A percentile compares a stretch with the other conserved stretches of the same genome.
Evolutionary conservation across 2,329 filamentous ascomycete genomes (phyloP).

Genomic region (Epichloe baconii): DNA sequence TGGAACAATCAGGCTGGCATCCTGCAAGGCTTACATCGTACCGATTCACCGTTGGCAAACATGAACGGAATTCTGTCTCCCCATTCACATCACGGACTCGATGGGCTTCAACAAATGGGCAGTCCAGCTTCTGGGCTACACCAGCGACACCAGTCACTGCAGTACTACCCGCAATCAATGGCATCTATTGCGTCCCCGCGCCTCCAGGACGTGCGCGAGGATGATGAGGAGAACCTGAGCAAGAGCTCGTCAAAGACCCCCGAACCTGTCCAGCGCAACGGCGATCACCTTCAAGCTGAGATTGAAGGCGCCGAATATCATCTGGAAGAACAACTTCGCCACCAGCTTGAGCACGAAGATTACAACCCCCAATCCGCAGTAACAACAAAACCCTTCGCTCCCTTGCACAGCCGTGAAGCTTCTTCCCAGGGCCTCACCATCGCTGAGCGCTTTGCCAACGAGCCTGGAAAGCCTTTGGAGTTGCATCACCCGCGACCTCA

Average conservation of each 20-base stretch:
- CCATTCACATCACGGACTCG: constrained; percentile 46
- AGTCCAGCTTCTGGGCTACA: constrained; percentile 33
- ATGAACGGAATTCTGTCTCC: constrained; percentile 48
- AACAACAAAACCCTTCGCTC: constrained; percentile 12
- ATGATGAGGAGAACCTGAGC: constrained; percentile 46
- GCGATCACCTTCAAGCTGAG: constrained; percentile 70
- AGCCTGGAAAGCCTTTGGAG: constrained; percentile 40
- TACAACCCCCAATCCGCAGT: constrained; percentile 46
- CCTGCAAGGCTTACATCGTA: constrained; percentile 38
- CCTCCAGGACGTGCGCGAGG: constrained; percentile 61
- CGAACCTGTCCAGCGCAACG: constrained; percentile 32
- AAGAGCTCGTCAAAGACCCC: constrained; percentile 43
- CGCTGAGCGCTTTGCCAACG: constrained; percentile 38
- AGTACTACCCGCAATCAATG: constrained; percentile 42
- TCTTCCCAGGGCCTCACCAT: constrained; percentile 39
- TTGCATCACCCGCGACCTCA: constrained; percentile 64
- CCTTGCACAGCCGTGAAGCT: constrained; percentile 27
- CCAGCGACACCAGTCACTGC: constrained; percentile 45
- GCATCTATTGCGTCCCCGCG: constrained; percentile 44
- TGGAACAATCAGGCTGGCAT: constrained; percentile 47
- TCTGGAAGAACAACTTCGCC: constrained; percentile 64
- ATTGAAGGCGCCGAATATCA: constrained; percentile 81
- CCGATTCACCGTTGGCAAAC: constrained; percentile 48
- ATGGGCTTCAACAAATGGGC: constrained; percentile 30
- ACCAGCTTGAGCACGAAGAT: constrained; percentile 66